Evolutionary conservation across 2,329 filamentous ascomycete species (phyloP), one percentile per base, ranked within the genome.

Genomic region (Graphilbum ipis-grandicollis): DNA sequence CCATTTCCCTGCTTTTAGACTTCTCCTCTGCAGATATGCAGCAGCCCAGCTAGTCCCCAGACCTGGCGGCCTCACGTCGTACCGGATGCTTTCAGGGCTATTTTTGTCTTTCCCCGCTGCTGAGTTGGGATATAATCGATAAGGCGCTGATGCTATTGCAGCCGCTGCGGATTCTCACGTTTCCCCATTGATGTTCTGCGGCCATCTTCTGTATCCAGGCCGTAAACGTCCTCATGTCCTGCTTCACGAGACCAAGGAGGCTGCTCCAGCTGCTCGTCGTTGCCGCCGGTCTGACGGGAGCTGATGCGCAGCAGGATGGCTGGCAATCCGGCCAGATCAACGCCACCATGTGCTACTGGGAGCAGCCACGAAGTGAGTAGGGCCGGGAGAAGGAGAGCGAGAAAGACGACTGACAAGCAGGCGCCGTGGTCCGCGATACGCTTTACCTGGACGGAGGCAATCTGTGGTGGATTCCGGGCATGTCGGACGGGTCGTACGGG

Each of bases 381-480:
- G 15, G 19, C 30, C 9, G 2, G 6, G 13, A 28, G 10, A 14
- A 14, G 13, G 18, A 21, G 22, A 30, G 13, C 6, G n/a, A 19
- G 21, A 23, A 23, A 23, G 21, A 23, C 14, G 5, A 18, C 25
- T 36, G 15, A 31, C 26, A 8, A 13, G 26, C 22, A 35, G 19
- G 17, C 18, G 31, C 31, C 6, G 53, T 74, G 3, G 53, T 79
- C 26, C 64, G 65, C 31, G 72, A 80, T 46, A 73, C 65, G 2
- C 54, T 79, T 14, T 80, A 77, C 47, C 51, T 81, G 18, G 75
- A 81, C 49, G 76, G 76, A 28, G 76, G 76, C 4, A 43, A 50
- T 31, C 50, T 76, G 10, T 60, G 43, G 41, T 79, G 74, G 71
- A 43, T 54, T 25, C 60, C 62, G 3, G 63, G 63, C 10, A 46